Conservation (phyloP, 2,329 filamentous ascomycete species). For the Didymella arachidicola region DNA sequence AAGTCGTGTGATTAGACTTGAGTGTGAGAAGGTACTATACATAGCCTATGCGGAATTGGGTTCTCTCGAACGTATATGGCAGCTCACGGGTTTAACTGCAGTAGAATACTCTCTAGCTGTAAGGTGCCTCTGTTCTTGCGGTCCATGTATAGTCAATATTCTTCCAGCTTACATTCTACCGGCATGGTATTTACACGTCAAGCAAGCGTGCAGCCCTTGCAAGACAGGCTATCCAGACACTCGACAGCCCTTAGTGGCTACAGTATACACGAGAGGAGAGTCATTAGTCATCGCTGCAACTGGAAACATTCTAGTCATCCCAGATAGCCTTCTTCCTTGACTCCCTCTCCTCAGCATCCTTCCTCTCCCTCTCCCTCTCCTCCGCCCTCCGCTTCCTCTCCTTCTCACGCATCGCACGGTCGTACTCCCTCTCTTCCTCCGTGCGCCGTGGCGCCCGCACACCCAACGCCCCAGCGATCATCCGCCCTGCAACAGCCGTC, state of each 20-base stretch:
- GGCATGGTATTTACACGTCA: constrained; percentile 14
- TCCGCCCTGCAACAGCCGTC: constrained; percentile 83
- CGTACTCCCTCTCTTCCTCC: constrained; percentile 88
- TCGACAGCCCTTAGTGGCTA: not conserved
- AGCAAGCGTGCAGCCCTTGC: constrained; percentile 6
- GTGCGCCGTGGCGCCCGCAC: constrained; percentile 81
- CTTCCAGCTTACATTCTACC: constrained; percentile 2
- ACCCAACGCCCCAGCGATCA: constrained; percentile 90
- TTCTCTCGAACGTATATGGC: too few relatives aligned
- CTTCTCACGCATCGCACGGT: constrained; percentile 81
- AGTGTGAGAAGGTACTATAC: too few relatives aligned
- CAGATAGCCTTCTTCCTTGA: constrained; percentile 85
- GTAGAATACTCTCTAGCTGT: not conserved
- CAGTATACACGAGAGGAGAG: constrained; percentile 4
- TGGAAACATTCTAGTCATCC: constrained; percentile 64
- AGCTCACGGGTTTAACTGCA: too few relatives aligned
- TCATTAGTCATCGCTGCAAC: constrained; percentile 1
- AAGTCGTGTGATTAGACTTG: too few relatives aligned
- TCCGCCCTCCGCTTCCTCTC: constrained; percentile 79
- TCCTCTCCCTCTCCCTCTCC: constrained; percentile 71
- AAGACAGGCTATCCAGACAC: not conserved
- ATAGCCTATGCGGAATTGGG: too few relatives aligned
- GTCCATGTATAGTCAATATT: too few relatives aligned
- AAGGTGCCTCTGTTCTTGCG: too few relatives aligned
- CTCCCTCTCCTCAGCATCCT: constrained; percentile 70